These are phyloP conservation scores for Alloascoidea hylecoeti DNA, from an alignment of 805 yeast genomes.

Conservation along the genomic window DNA sequence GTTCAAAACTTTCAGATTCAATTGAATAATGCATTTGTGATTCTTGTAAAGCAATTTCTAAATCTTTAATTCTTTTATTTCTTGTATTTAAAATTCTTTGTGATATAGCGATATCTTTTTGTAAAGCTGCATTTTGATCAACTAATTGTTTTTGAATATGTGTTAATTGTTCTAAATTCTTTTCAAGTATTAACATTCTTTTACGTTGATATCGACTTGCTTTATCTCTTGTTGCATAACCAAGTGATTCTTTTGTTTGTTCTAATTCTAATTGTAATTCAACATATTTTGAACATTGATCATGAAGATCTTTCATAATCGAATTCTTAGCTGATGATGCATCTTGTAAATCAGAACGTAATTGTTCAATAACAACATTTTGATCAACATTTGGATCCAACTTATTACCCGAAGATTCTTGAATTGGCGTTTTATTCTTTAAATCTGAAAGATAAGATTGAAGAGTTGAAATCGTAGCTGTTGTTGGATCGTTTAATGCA, in stretches of 20 bases:
- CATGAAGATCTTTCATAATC: constrained; percentile 12
- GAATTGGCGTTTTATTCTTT: constrained; percentile 3
- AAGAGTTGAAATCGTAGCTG: too few species aligned
- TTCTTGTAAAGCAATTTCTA: constrained; percentile 34
- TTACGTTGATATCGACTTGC: constrained; percentile 21
- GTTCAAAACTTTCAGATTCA: constrained; percentile 36
- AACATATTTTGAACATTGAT: constrained; percentile 15
- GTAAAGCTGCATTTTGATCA: constrained; percentile 39
- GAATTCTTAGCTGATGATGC: constrained; percentile 8
- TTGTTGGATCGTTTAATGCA: not conserved
- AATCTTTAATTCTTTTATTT: constrained; percentile 36
- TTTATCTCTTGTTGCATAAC: constrained; percentile 12
- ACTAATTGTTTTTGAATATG: constrained; percentile 49
- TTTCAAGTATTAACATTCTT: constrained; percentile 38
- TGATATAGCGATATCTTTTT: constrained; percentile 39
- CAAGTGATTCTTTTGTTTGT: constrained; percentile 20
- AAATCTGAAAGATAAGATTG: constrained; percentile 1
- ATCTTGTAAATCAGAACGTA: constrained; percentile 7
- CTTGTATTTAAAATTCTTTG: constrained; percentile 44
- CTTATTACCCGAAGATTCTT: constrained; percentile 5
- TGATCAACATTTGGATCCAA: constrained; percentile 5
- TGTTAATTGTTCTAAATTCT: constrained; percentile 40
- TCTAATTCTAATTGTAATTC: constrained; percentile 30
- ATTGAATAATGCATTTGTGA: constrained; percentile 31
- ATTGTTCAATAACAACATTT: constrained; percentile 4